Evolutionary conservation across 2,329 filamentous ascomycete species (phyloP).

Genomic region (Exophiala sp.): DNA sequence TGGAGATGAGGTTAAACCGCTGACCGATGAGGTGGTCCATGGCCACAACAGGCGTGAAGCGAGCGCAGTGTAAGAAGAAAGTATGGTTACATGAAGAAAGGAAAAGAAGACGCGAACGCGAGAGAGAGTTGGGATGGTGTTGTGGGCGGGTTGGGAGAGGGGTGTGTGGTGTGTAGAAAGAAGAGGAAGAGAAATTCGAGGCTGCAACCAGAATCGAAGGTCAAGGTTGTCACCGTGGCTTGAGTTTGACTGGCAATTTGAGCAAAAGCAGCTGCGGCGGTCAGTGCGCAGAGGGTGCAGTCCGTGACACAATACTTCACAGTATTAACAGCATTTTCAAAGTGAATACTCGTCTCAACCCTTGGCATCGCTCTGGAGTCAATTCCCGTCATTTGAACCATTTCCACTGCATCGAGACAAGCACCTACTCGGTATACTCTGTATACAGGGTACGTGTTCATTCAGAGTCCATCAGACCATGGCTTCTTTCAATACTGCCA

Average conservation of each 20-base stretch:
- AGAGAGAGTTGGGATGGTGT: conserved; percentile 3
- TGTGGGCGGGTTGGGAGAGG: conserved; percentile 11
- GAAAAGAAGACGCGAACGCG: conserved; percentile 3
- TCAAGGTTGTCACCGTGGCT: conserved; percentile 20
- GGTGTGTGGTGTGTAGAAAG: background rate
- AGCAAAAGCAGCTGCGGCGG: background rate
- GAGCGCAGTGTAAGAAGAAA: conserved; percentile 26
- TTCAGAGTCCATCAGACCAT: conserved; percentile 1
- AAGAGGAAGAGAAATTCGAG: conserved; percentile 25
- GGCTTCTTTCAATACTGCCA: conserved; percentile 46
- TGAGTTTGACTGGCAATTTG: background rate
- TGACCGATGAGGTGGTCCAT: conserved; percentile 55
- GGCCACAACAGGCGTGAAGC: conserved; percentile 38
- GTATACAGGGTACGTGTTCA: no score
- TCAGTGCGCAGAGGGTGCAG: no score
- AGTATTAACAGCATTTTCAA: no score
- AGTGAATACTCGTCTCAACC: background rate
- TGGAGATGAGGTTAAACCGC: conserved; percentile 92
- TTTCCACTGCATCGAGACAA: no score
- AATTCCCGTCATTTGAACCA: no score
- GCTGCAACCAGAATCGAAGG: conserved; percentile 30
- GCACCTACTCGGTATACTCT: no score
- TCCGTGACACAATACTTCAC: no score
- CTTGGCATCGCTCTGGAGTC: no score
- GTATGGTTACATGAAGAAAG: conserved; percentile 25